Base-by-base conservation (phyloP, 441 rosid species). In the Brassica hybrid region DNA sequence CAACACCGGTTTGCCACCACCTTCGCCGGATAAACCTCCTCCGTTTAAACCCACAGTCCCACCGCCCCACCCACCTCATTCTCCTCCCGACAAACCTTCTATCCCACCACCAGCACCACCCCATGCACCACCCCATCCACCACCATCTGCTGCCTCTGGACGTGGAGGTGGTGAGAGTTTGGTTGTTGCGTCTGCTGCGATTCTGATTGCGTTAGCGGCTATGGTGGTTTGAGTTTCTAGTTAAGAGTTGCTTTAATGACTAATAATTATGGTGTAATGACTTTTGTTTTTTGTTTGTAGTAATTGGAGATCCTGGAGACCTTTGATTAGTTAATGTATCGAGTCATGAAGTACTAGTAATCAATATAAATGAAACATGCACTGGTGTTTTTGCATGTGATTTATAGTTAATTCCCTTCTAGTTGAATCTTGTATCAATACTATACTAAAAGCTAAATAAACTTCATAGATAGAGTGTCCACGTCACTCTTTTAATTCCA, bases 51-150 rank as follows among this genome's bases (percentile, higher is more conserved):
- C 79, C 27, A 13, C 74, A 9, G 36, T 19, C 2, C 61, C 79
- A 69, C 74, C 74, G 41, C 69, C 74, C 0, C 21, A n/a, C 0
- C 62, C 79, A 13, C 74, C 79, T 60, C 7, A 59, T 71, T 76
- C 41, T 43, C 80, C 80, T 71, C 76, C 80, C 6, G 18, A 7
- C 30, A 10, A 57, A 18, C 80, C 80, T 41, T 71, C 67, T 13
- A 16, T 38, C 34, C 76, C 80, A 0, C 76, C 76, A 4, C 73
- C 67, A 2, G 30, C 27, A 3, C 70, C 52, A 21, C 23, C 23
- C 23, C 23, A 21, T 21, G 23, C 23, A 0, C 52, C 54, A 7
- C 58, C 58, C 10, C 58, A 52, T 9, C 21, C 79, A 11, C 66
- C 18, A 3, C 76, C 80, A 1, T 65, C 76, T 43, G 76, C 67